Base-by-base conservation (phyloP, 1,139 yeast species). In the Geotrichum carabidarum region DNA sequence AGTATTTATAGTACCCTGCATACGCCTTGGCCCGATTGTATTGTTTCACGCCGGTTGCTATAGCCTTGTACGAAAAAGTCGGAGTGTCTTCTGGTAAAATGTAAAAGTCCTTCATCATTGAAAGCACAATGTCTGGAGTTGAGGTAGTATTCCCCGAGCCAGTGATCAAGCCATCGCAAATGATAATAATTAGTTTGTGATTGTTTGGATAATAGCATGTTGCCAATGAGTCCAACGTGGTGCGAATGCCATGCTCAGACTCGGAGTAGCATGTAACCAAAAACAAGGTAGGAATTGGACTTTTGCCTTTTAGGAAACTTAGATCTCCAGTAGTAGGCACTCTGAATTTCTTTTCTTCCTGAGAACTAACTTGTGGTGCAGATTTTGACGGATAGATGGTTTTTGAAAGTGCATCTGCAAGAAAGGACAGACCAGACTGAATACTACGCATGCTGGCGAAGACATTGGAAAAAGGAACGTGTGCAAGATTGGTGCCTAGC, bases 91-190 rank as follows among this genome's bases (percentile, higher is more conserved):
- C 64, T 7, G 63, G 64, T 8, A 65, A 62, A 32, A 64, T 64
- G 4, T 63, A 63, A 15, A 63, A 59, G 44, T 87, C 94, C 8
- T 84, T 80, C 88, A 90, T 86, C 88, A 69, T 65, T 15, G 67
- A 66, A 22, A 69, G 61, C 1, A 68, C 71, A 48, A 65, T 66
- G 17, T 69, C 69, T 2, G 68, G 66, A 1, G 73, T 68, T 27
- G 68, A 60, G 41, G 62, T 61, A 45, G 49, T 57, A 35, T 63
- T 64, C 2, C 65, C 68, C 0, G 63, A 55, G 4, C 70, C 69
- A 1, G 63, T 63, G 18, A 68, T 68, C 48, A 64, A 55, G 8
- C 73, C 73, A 53, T 69, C 73, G 53, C 73, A 69, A 18, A 69
- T 59, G 2, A 69, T 67, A 15, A 68, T 51, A 18, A 69, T 54